Percentiles rank a stretch among this genome's conserved stretches.
Evolutionary conservation across 495 filamentous ascomycete genomes (phyloP).

Genomic region (Trypethelium eluteriae): DNA sequence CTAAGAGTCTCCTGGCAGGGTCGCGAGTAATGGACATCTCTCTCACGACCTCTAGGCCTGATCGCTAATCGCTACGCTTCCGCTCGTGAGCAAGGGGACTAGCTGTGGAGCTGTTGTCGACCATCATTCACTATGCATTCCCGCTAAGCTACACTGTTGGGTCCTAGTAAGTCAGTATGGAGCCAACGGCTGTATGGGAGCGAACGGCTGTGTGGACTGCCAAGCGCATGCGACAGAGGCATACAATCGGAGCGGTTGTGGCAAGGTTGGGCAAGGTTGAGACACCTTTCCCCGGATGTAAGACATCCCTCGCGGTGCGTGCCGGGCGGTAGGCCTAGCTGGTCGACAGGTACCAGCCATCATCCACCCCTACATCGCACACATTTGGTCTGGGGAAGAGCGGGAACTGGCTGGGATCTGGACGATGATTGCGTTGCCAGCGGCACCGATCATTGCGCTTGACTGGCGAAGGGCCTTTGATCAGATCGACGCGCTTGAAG

Average conservation of each 20-base stretch:
- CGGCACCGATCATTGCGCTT: constrained; percentile 5
- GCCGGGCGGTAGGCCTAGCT: neutral
- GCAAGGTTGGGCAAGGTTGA: constrained; percentile 6
- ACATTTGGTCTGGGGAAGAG: constrained; percentile 3
- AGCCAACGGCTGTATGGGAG: neutral
- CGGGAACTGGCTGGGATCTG: neutral
- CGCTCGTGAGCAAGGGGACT: neutral
- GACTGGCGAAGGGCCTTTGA: constrained; percentile 1
- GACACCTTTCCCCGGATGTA: neutral
- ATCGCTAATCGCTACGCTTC: neutral
- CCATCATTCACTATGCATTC: neutral
- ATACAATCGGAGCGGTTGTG: constrained; percentile 7
- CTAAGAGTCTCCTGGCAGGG: neutral
- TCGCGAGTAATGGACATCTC: neutral
- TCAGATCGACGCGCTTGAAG: constrained; percentile 6
- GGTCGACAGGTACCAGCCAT: neutral
- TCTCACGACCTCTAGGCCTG: neutral
- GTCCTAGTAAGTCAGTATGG: neutral
- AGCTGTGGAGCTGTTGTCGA: neutral
- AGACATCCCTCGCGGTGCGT: constrained; percentile 1
- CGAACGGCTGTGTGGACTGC: neutral
- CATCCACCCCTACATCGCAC: neutral
- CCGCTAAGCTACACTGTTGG: neutral
- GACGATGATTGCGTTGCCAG: neutral
- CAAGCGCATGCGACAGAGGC: neutral